phyloP scores from a whole-genome alignment of 306 rosid genomes.

The Begonia peltatifolia region DNA sequence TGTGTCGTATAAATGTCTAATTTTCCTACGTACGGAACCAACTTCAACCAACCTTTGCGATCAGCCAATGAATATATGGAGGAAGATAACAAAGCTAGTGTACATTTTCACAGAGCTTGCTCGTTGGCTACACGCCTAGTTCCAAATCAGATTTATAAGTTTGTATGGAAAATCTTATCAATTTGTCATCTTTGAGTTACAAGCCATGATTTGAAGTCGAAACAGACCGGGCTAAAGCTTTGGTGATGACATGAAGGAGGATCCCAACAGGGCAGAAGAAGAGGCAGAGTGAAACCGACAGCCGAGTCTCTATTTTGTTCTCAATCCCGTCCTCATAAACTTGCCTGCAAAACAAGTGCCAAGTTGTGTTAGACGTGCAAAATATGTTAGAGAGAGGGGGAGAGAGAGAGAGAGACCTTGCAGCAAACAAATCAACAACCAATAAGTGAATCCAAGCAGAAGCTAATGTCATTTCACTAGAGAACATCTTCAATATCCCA shows the following conservation, averaged over 20 bases:
- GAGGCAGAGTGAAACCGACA: slow-evolving; percentile 72
- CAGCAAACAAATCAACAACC: slow-evolving; percentile 88
- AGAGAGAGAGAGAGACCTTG: slow-evolving; percentile 42
- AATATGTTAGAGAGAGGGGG: slow-evolving; percentile 1
- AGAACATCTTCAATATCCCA: slow-evolving; percentile 75
- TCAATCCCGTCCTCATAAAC: slow-evolving; percentile 59
- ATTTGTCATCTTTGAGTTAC: slow-evolving; percentile 1
- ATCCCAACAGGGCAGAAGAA: slow-evolving; percentile 88
- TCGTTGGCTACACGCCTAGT: too few species aligned
- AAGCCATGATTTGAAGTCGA: slow-evolving; percentile 8
- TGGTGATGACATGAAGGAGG: slow-evolving; percentile 66
- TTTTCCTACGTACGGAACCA: too few species aligned
- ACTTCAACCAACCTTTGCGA: too few species aligned
- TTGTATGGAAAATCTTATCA: neutral
- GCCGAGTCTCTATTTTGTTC: slow-evolving; percentile 74
- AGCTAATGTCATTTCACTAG: slow-evolving; percentile 79
- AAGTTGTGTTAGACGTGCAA: neutral
- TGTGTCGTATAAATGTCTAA: too few species aligned
- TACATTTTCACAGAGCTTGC: too few species aligned
- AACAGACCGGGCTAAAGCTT: slow-evolving; percentile 36
- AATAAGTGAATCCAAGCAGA: slow-evolving; percentile 97
- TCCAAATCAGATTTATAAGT: too few species aligned
- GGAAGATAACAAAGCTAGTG: too few species aligned
- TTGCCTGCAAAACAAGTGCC: slow-evolving; percentile 35
- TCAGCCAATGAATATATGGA: too few species aligned